Base-by-base conservation (phyloP, 495 filamentous ascomycete genomes). In the Penicillium tannophilum region DNA sequence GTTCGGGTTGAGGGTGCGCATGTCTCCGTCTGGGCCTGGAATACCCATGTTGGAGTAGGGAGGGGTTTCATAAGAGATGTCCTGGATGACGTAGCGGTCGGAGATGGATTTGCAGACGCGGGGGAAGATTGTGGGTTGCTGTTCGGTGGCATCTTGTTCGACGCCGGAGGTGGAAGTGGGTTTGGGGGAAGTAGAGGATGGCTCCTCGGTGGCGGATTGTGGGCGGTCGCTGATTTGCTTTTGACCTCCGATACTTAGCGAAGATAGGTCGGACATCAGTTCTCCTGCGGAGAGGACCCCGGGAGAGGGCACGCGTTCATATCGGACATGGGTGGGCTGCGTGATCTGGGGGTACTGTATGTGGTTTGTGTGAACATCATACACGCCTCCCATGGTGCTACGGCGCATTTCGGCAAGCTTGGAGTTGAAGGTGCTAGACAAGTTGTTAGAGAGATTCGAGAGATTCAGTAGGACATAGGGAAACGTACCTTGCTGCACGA, bases 321-420 rank as follows among this genome's bases (percentile, higher is more conserved):
- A 90, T 53, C 86, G 85, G 9, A 84, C 91, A 68, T 91, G 90
- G 2, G 93, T 93, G 0, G 94, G 91, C 74, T 98, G 95, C 81
- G 90, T 97, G 63, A 83, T 90, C 56, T 83, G 83, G 0, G 94
- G 95, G 63, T 89, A 94, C 62, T 91, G 88, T 81, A 97, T 90
- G 42, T 78, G 63, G 68, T 98, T 98, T 43, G 94, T 97, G 74
- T 97, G 92, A 23, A 93, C 84, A 62, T 98, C 92, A 70, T 98
- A 98, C 24, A 92, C 78, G 24, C 94, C 94, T 35, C 84, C 79
- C 12, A 87, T 72, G 57, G 49, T 39, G 9, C 14, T 4, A 17
- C 85, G 85, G 26, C 94, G 88, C 31, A 84, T 70, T 14, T 78
- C 75, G 0, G 83, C 74, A 26, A 97, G 80, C 3, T 81, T 69